Base-by-base conservation (phyloP, 441 rosid genomes). In the Bocquillonia castaneifolia region DNA sequence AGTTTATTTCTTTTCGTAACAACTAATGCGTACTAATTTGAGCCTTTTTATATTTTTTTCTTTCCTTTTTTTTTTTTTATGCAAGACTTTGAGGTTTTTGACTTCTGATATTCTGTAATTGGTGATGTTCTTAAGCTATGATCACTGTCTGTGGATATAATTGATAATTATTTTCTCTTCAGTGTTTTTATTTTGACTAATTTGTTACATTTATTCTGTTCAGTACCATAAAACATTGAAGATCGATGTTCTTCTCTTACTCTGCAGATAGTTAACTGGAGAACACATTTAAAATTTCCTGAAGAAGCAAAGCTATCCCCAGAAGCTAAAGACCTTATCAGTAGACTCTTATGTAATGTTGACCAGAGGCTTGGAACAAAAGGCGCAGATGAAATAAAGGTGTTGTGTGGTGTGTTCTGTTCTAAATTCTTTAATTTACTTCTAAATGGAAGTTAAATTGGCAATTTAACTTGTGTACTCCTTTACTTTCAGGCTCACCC, bases 301-400 rank as follows among this genome's bases (percentile, higher is more conserved):
- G 98, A 89, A 76, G 98, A 93, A 79, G 98, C 90, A 72, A 92
- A 81, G 76, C 67, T 92, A 66, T 88, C 98, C 70, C 78, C 86
- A 14, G 98, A 90, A 69, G 97, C 97, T 20, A 93, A 91, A 83
- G 96, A 93, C 66, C 94, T 93, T 64, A 87, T 93, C 45, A 81
- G 91, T 71, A 90, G 77, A 77, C 93, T 93, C 48, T 72, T 92
- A 73, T 90, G 98, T 71, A 88, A 88, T 47, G 98, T 92, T 59
- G 93, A 87, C 69, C 96, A 86, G 77, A 85, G 98, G 76, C 88
- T 90, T 58, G 98, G 98, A 45, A 87, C 98, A 6, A 91, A 93
- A 80, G 97, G 97, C 64, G 86, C 90, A 12, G 63, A 82, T 77
- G 98, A 91, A 74, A 91, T 93, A 70, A 93, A 91, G 94, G 98